Conservation (phyloP, 2,329 filamentous ascomycete species). For the Ophiostoma quercus region DNA sequence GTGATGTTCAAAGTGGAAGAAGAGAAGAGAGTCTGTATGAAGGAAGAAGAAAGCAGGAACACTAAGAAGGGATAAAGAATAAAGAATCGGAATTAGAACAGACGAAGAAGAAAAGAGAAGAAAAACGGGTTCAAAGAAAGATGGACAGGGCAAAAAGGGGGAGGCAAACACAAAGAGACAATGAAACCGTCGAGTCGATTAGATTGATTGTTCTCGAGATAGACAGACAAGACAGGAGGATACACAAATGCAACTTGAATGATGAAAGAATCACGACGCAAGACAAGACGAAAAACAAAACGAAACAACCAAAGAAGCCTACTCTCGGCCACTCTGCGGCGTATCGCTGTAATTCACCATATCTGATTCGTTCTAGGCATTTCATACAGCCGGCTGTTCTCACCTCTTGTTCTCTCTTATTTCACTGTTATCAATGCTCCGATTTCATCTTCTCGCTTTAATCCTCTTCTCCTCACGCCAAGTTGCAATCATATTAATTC, state of each 20-base stretch:
- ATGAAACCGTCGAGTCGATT: not conserved
- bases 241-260: too few species aligned
- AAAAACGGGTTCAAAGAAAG: not conserved
- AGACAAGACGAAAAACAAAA: not conserved
- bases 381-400: not conserved
- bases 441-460: too few species aligned
- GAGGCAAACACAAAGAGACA: not conserved
- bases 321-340: not conserved
- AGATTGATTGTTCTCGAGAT: too few species aligned
- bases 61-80: too few species aligned
- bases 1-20: constrained; percentile 1
- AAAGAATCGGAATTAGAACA: not conserved
- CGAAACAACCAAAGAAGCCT: not conserved
- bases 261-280: not conserved
- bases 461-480: constrained; percentile 5
- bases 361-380: not conserved
- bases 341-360: not conserved
- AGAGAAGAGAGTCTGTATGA: not conserved
- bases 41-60: not conserved
- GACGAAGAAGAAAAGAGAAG: constrained; percentile 1
- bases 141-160: not conserved
- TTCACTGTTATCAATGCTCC: not conserved
- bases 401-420: not conserved
- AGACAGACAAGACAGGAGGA: too few species aligned
- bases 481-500: not conserved